These are phyloP conservation scores for Plantago coronopus DNA, from an alignment of 305 asterid genomes.

Conservation along the genomic window DNA sequence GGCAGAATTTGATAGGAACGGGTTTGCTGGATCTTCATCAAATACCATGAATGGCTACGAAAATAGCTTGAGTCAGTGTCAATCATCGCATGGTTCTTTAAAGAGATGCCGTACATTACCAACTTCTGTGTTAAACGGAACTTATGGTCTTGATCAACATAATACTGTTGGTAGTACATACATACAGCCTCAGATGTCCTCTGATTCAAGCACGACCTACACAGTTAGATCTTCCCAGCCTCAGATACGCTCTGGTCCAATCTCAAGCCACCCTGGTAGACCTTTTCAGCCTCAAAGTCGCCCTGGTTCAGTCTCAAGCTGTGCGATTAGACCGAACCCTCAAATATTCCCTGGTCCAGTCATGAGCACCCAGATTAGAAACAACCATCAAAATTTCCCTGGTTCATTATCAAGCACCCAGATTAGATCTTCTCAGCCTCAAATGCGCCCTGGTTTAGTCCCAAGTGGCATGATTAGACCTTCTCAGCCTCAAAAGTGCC, in stretches of 20 bases:
- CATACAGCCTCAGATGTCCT: neutral
- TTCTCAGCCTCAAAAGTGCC: neutral
- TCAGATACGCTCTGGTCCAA: neutral
- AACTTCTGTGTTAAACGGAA: conserved; percentile 18
- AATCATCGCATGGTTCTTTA: conserved; percentile 21
- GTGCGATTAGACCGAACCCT: neutral
- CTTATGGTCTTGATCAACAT: conserved; percentile 19
- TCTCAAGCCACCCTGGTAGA: neutral
- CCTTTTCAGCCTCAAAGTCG: no score
- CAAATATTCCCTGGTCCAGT: conserved; percentile 10
- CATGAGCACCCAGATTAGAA: conserved; percentile 14
- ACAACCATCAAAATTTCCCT: conserved; percentile 14
- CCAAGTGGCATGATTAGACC: neutral
- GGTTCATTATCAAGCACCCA: neutral
- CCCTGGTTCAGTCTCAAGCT: neutral
- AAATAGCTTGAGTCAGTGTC: conserved; percentile 17
- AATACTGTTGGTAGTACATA: conserved; percentile 11
- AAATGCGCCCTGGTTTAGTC: neutral
- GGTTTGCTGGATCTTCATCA: conserved; percentile 23
- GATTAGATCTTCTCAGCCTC: neutral
- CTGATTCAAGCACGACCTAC: conserved; percentile 7
- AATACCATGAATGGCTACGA: conserved; percentile 22
- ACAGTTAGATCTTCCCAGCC: neutral
- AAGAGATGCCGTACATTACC: conserved; percentile 29
- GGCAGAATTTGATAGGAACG: conserved; percentile 34